Percentiles rank a stretch among this genome's conserved stretches.
Evolutionary conservation across 768 basidiomycete species (phyloP).

Genomic region (Phylloporus arenicola): DNA sequence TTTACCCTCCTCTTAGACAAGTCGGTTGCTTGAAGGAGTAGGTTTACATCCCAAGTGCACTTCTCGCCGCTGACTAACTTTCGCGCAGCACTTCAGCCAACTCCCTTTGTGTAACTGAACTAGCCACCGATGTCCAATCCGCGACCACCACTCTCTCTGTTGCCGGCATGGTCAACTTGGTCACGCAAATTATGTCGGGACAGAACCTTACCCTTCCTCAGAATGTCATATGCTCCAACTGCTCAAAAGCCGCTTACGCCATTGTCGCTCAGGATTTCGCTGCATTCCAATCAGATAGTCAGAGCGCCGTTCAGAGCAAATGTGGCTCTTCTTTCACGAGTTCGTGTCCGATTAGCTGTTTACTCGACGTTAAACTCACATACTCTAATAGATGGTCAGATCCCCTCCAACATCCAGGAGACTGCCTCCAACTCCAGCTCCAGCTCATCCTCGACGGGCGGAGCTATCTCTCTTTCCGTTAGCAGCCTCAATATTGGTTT

Average conservation of each 20-base stretch:
- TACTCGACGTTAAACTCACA: neutral
- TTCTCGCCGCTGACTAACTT: neutral
- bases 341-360: constrained; percentile 25
- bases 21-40: constrained; percentile 63
- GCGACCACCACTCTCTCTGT: constrained; percentile 19
- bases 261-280: constrained; percentile 36
- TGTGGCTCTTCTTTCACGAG: constrained; percentile 53
- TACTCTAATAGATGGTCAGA: constrained; percentile 26
- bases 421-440: constrained; percentile 21
- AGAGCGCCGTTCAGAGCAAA: constrained; percentile 25
- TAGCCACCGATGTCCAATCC: constrained; percentile 48
- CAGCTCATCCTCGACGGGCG: constrained; percentile 14
- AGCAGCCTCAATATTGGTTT: constrained; percentile 21
- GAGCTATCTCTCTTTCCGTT: constrained; percentile 18
- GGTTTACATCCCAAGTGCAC: constrained; percentile 19
- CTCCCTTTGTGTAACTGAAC: constrained; percentile 54
- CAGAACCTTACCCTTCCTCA: constrained; percentile 14
- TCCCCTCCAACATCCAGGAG: constrained; percentile 24
- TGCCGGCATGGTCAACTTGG: constrained; percentile 9
- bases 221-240: constrained; percentile 49
- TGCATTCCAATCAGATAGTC: constrained; percentile 21
- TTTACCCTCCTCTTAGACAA: constrained; percentile 54
- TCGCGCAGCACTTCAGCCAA: constrained; percentile 29
- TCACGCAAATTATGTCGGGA: constrained; percentile 7
- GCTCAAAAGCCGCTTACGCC: constrained; percentile 49